Conservation (phyloP, 73 alveolate genomes). For the Paramecium sexaurelia region DNA sequence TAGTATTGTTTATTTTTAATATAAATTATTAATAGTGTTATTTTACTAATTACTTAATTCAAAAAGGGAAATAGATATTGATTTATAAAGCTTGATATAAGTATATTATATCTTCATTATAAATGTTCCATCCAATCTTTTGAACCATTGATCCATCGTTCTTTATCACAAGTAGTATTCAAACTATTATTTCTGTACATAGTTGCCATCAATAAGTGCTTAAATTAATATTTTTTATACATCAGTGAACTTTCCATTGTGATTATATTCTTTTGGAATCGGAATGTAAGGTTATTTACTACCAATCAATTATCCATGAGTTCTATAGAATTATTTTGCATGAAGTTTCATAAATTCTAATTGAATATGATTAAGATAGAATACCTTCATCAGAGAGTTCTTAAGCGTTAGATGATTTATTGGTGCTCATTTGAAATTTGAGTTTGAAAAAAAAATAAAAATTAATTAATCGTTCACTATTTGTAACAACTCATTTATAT, state of each 20-base stretch:
- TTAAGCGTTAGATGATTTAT: not conserved
- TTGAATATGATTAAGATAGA: not conserved
- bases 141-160: slow-evolving; percentile 89
- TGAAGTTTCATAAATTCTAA: slow-evolving; percentile 63
- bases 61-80: not conserved
- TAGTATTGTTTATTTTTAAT: too few relatives aligned
- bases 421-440: not conserved
- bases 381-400: slow-evolving; percentile 44
- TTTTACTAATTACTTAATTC: not conserved
- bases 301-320: slow-evolving; percentile 59
- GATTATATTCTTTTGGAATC: slow-evolving; percentile 52
- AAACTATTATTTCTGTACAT: slow-evolving; percentile 90
- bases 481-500: not conserved
- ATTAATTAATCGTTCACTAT: not conserved
- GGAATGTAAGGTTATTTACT: slow-evolving; percentile 26
- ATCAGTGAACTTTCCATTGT: slow-evolving; percentile 70
- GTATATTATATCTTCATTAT: slow-evolving; percentile 37
- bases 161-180: slow-evolving; percentile 88
- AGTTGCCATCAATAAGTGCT: slow-evolving; percentile 84
- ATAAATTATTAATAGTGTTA: too few relatives aligned
- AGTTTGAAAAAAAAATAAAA: not conserved
- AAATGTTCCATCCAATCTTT: slow-evolving; percentile 93
- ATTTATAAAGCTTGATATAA: not conserved
- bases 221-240: not conserved
- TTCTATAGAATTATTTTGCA: slow-evolving; percentile 60